Conservation (phyloP, 2,329 filamentous ascomycete genomes). For the Paraphoma sp. region DNA sequence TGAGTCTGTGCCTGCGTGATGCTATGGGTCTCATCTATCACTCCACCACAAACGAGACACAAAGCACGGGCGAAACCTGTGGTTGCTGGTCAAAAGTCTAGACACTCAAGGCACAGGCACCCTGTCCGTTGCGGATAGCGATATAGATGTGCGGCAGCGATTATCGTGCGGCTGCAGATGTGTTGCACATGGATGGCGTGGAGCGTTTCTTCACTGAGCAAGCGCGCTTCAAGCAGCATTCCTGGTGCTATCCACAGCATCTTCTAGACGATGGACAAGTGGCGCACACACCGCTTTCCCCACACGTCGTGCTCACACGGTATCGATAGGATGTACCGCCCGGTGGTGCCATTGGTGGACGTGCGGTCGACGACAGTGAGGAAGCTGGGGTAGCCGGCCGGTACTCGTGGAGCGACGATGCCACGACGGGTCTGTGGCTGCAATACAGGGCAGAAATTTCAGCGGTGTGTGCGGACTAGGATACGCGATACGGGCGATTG, state of each 20-base stretch:
- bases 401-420: background rate
- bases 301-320: background rate
- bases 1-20: too few species aligned
- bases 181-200: background rate
- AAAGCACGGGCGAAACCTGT: too few species aligned
- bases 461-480: conserved; percentile 7
- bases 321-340: background rate
- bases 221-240: background rate
- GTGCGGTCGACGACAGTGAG: background rate
- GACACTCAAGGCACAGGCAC: too few species aligned
- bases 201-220: background rate
- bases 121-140: background rate
- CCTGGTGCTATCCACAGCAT: background rate
- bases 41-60: too few species aligned
- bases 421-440: conserved; percentile 1
- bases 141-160: background rate
- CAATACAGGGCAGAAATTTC: conserved; percentile 3
- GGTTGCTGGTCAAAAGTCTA: too few species aligned
- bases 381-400: conserved; percentile 7
- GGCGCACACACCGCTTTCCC: background rate
- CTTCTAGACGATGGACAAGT: background rate
- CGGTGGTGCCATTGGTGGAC: background rate
- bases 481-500: background rate
- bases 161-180: background rate
- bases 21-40: too few species aligned